Evolutionary conservation across 2,329 filamentous ascomycete species (phyloP), one percentile per base, ranked within the genome.

Genomic region (Venturia asperata): DNA sequence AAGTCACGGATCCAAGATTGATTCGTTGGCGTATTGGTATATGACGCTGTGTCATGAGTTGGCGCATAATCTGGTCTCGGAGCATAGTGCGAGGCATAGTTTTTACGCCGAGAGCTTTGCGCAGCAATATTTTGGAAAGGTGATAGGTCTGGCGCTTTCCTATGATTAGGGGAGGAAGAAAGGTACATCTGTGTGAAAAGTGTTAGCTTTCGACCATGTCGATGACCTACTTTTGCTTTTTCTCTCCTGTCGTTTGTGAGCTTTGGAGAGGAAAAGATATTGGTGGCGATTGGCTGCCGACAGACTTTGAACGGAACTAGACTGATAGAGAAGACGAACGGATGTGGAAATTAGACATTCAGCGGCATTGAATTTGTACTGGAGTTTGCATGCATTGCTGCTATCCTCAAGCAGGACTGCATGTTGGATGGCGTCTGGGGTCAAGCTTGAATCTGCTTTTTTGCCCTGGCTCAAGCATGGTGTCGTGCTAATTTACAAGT

Each of bases 1-100:
- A 74, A 65, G 30, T 37, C 21, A 74, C 1, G 77, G 81, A 64
- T 83, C 79, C 19, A 85, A 80, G 73, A 81, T 85, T 4, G 89
- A 94, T 67, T 90, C 90, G 2, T 80, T 86, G 66, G 84, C 88
- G 0, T 96, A 92, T 81, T 97, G 93, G 93, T 97, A 89, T 85
- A 89, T 96, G 68, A 92, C 94, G n/a, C 75, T 97, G 67, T 95
- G 92, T 68, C 94, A 99, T 74, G 95, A 99, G 78, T 78, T 99
- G 75, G 92, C 94, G 66, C 94, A 99, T 77, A 99, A 99, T 74
- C 78, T 99, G 64, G 91, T 96, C 10, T 77, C 79, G 45, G 83
- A 86, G 68, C 93, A 97, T 75, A 88, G 88, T 71, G 81, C 89
- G 19, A 84, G 89, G 64, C 91, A 96, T 76, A 90, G 87, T 71